Conservation (phyloP, 1,284 basidiomycete genomes). For the Pascua guehoae region DNA sequence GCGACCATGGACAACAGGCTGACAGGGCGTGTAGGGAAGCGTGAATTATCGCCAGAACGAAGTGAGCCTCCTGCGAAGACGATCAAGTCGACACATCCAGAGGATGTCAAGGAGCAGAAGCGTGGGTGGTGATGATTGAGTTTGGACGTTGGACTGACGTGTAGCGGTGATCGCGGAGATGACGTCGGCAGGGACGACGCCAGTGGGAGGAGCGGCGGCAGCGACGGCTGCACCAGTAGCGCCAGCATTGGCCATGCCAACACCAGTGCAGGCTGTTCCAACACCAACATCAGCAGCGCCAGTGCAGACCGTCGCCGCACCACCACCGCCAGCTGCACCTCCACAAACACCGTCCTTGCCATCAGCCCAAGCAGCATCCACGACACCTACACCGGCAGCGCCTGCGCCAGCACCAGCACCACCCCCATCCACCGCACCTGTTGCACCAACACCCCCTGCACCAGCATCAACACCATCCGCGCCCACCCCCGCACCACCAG, state of each 20-base stretch:
- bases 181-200: neutral
- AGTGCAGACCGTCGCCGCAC: neutral
- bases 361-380: neutral
- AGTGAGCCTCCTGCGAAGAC: slow-evolving; percentile 14
- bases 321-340: neutral
- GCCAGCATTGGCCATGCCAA: neutral
- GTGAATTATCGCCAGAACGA: slow-evolving; percentile 16
- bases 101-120: slow-evolving; percentile 4
- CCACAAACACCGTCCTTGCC: neutral
- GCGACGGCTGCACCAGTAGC: neutral
- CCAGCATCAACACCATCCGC: too few species aligned
- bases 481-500: too few species aligned
- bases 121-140: neutral
- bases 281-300: neutral
- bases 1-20: neutral
- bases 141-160: too few species aligned
- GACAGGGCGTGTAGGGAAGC: slow-evolving; percentile 11
- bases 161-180: neutral
- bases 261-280: neutral
- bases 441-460: too few species aligned
- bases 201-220: neutral
- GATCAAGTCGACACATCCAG: slow-evolving; percentile 11
- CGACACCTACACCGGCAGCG: neutral
- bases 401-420: too few species aligned
- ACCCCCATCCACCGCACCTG: too few species aligned